A percentile compares a stretch with the other conserved stretches of the same genome.
Evolutionary conservation across 768 basidiomycete genomes (phyloP).

Genomic region (Cystofilobasidium macerans): DNA sequence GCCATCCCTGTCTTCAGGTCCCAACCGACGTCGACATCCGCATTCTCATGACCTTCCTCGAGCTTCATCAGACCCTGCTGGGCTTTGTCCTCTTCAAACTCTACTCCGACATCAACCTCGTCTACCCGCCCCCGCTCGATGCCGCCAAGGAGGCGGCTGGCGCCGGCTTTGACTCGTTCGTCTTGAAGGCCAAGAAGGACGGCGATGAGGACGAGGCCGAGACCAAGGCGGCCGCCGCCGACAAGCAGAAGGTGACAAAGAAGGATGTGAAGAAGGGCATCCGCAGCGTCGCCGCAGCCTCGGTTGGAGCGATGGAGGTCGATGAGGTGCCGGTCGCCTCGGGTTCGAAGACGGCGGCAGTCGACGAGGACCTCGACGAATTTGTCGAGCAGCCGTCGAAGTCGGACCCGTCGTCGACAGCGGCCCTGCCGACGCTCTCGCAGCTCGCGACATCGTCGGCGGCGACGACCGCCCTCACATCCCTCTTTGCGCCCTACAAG

Average conservation of each 20-base stretch:
- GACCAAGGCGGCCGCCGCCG: conserved; percentile 37
- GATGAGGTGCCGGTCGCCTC: conserved; percentile 31
- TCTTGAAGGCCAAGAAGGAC: conserved; percentile 47
- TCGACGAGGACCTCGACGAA: conserved; percentile 34
- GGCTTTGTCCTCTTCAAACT: conserved; percentile 95
- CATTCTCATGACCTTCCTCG: conserved; percentile 94
- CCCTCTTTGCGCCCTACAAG: conserved; percentile 68
- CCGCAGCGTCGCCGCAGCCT: conserved; percentile 42
- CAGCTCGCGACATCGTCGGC: conserved; percentile 36
- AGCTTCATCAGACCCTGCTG: conserved; percentile 91
- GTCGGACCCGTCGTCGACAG: conserved; percentile 35
- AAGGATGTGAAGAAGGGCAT: conserved; percentile 49
- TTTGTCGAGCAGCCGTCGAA: conserved; percentile 39
- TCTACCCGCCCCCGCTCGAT: conserved; percentile 92
- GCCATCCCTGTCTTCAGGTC: conserved; percentile 46
- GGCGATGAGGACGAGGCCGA: conserved; percentile 36
- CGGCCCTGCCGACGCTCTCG: conserved; percentile 48
- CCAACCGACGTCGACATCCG: conserved; percentile 93
- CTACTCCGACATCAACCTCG: conserved; percentile 83
- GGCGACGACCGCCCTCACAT: conserved; percentile 40
- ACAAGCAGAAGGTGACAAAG: conserved; percentile 44
- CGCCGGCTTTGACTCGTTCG: conserved; percentile 85
- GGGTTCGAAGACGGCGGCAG: conserved; percentile 30
- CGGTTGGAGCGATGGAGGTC: conserved; percentile 16
- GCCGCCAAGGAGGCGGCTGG: conserved; percentile 64